Conservation (phyloP, 2,329 filamentous ascomycete genomes). For the Fusarium miscanthi region DNA sequence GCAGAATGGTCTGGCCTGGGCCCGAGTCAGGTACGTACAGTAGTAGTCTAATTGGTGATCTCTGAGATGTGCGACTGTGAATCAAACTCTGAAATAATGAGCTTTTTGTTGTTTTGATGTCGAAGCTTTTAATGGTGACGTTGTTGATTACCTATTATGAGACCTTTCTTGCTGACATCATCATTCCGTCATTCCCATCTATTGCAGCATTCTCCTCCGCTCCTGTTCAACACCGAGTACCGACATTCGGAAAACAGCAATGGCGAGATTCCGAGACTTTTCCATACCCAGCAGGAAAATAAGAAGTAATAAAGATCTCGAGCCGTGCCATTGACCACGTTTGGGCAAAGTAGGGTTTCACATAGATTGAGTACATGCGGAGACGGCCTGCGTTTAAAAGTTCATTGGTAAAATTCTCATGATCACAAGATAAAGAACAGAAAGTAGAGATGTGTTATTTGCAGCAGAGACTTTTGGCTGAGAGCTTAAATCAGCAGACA, state of each 20-base stretch:
- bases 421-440: no score
- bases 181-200: conserved; percentile 29
- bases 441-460: no score
- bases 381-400: no score
- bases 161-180: conserved; percentile 24
- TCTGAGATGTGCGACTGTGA: not conserved
- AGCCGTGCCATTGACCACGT: no score
- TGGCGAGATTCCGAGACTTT: not conserved
- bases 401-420: no score
- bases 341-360: no score
- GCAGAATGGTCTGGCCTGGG: not conserved
- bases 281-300: no score
- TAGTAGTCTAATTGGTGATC: not conserved
- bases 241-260: not conserved
- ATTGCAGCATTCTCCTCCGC: not conserved
- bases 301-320: no score
- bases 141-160: conserved; percentile 6
- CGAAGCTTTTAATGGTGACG: conserved; percentile 13
- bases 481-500: no score
- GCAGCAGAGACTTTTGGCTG: no score
- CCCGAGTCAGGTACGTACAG: not conserved
- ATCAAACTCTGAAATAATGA: not conserved
- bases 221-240: not conserved
- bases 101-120: not conserved
- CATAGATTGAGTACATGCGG: no score